phyloP scores from a whole-genome alignment of 805 yeast species.

The Nakazawaea sp. region DNA sequence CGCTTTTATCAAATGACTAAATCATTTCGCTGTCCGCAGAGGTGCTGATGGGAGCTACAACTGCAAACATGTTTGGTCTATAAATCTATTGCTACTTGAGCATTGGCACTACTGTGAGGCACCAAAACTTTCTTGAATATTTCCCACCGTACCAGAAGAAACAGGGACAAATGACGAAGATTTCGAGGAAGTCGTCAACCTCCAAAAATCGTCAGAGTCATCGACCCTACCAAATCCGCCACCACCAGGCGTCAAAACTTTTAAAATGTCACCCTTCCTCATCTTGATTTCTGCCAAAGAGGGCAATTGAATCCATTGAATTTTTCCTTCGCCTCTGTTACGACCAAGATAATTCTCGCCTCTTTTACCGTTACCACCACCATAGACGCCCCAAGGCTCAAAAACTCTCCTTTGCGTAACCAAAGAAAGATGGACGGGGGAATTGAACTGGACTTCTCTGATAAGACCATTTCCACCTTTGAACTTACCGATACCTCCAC shows the following conservation, averaged over 20 bases:
- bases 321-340: constrained; percentile 19
- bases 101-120: constrained; percentile 21
- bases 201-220: constrained; percentile 17
- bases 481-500: constrained; percentile 39
- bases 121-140: constrained; percentile 17
- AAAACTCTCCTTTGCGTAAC: constrained; percentile 42
- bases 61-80: no score
- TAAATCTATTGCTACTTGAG: no score
- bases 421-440: constrained; percentile 31
- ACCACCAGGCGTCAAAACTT: constrained; percentile 36
- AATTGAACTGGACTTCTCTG: constrained; percentile 36
- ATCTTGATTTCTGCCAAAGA: constrained; percentile 32
- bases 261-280: constrained; percentile 30
- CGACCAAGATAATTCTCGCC: constrained; percentile 33
- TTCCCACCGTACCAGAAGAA: constrained; percentile 19
- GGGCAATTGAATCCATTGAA: constrained; percentile 27
- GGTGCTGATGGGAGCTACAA: no score
- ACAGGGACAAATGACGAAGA: constrained; percentile 9
- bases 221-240: constrained; percentile 37
- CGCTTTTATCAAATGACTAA: no score
- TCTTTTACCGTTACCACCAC: constrained; percentile 39
- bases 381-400: constrained; percentile 45
- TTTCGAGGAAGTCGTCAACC: constrained; percentile 9
- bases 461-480: constrained; percentile 42
- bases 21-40: no score